Evolutionary conservation across 768 basidiomycete species (phyloP).

Genomic region (Pulveroboletus sp.): DNA sequence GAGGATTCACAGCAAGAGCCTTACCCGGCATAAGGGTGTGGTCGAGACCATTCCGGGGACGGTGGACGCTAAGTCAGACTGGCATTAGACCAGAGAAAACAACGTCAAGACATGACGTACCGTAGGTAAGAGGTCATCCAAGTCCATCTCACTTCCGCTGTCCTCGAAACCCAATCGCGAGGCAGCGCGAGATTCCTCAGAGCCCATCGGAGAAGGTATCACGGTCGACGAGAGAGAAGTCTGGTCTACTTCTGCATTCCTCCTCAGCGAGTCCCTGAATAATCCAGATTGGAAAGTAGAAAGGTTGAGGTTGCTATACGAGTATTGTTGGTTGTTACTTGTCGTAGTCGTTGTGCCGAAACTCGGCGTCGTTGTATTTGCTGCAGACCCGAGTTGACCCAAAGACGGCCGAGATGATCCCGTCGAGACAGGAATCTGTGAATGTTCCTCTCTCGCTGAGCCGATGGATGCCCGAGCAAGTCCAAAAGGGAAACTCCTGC

Average conservation of each 20-base stretch:
- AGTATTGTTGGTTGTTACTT: constrained; percentile 20
- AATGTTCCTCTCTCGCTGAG: constrained; percentile 17
- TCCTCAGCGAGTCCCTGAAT: constrained; percentile 32
- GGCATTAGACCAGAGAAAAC: constrained; percentile 5
- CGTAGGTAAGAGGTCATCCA: constrained; percentile 16
- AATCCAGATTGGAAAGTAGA: constrained; percentile 31
- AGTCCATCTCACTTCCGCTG: constrained; percentile 28
- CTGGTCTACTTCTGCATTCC: constrained; percentile 24
- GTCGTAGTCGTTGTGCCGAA: not conserved
- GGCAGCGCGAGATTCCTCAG: constrained; percentile 11
- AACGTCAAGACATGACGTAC: constrained; percentile 5
- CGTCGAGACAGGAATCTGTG: not conserved
- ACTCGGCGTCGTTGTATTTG: not conserved
- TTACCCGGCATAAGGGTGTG: constrained; percentile 27
- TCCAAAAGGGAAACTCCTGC: constrained; percentile 14
- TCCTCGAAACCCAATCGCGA: constrained; percentile 20
- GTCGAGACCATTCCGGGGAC: constrained; percentile 25
- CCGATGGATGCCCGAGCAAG: constrained; percentile 13
- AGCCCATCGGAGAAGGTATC: not conserved
- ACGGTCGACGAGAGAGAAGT: constrained; percentile 10
- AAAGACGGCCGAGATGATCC: constrained; percentile 4
- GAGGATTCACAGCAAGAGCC: not conserved
- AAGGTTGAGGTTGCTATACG: constrained; percentile 30
- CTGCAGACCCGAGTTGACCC: constrained; percentile 7
- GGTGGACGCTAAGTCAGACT: constrained; percentile 20